Evolutionary conservation across 2,329 filamentous ascomycete genomes (phyloP), one percentile per base, ranked within the genome.

Genomic region (Ustulina deusta): DNA sequence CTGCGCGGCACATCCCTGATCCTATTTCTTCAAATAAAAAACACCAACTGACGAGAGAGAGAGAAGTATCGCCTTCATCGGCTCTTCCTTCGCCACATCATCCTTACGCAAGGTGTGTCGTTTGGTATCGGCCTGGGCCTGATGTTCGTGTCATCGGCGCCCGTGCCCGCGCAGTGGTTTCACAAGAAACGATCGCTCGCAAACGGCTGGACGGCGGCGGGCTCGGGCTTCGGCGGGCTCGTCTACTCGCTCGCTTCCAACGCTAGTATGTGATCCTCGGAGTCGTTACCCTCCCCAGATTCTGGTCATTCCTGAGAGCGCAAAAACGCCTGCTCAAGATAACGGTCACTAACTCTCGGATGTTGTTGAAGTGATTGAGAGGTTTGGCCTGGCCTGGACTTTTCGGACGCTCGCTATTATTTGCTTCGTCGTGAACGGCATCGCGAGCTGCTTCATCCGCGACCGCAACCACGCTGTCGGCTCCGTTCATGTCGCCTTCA

Each of bases 101-200:
- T 94, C 65, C 84, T 95, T 0, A 87, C 85, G 6, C 93, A 95
- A 76, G 93, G 93, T 4, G 75, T 94, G 2, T 87, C 89, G 61
- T 94, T 95, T 69, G 93, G 93, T n/a, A 78, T 90, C 25, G 92
- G 92, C 2, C 90, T 95, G 85, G 92, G 92, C 0, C 90, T 94
- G 65, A 81, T 91, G 10, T 95, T 94, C 76, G 91, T 91, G 0
- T 87, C 87, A 0, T 88, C 84, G 4, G 90, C 91, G 2, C 87
- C 87, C 38, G 86, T 93, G 11, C 83, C 91, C 0, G 87, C 91
- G 1, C 91, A 94, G 76, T 94, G 91, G 91, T 94, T 94, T 75
- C 86, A 83, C 10, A 89, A 87, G 36, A 85, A 84, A 29, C 85
- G 91, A 1, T 91, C 88, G 32, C 83, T 94, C 15, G 91, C 91